Evolutionary conservation across 495 filamentous ascomycete species (phyloP).

Genomic region (Neurospora sp.): DNA sequence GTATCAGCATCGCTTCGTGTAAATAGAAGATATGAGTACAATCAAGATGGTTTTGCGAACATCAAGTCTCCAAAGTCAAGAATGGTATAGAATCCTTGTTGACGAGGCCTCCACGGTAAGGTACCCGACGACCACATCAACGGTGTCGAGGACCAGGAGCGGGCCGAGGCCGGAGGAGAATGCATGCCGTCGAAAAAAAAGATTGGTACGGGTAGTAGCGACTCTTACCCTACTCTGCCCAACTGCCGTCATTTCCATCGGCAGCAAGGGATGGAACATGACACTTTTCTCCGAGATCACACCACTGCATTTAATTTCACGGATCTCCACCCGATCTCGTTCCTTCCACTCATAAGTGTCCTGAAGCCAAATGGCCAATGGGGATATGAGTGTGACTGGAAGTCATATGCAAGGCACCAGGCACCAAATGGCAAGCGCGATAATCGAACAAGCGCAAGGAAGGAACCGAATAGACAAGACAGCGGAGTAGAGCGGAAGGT

Average conservation of each 20-base stretch:
- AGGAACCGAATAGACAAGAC: neutral
- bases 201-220: neutral
- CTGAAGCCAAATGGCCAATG: neutral
- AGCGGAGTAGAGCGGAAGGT: neutral
- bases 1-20: neutral
- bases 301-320: neutral
- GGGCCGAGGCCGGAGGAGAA: neutral
- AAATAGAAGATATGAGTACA: neutral
- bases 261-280: neutral
- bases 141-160: neutral
- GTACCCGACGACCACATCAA: neutral
- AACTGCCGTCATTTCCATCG: neutral
- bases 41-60: neutral
- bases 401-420: neutral
- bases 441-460: neutral
- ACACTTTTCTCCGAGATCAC: neutral
- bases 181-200: neutral
- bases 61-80: neutral
- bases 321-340: neutral
- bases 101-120: neutral
- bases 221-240: neutral
- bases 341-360: neutral
- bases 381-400: neutral
- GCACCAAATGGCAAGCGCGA: neutral
- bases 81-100: neutral